Evolutionary conservation across 768 basidiomycete genomes (phyloP).

Genomic region (Lentinula boryana): DNA sequence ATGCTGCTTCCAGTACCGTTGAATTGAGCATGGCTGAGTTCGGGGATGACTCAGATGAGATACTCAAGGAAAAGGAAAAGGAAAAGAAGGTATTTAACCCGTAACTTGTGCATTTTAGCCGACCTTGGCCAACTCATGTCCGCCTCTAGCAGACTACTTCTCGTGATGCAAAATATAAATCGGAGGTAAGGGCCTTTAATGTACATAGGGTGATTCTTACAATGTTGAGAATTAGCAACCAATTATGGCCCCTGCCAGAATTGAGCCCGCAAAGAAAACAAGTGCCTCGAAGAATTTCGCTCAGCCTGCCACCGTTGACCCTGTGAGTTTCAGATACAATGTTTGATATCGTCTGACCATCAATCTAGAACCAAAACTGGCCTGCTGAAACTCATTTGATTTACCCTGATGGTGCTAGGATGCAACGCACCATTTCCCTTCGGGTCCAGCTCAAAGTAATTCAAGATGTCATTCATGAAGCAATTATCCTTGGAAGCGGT

Average conservation of each 20-base stretch:
- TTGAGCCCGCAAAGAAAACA: neutral
- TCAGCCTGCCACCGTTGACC: too few relatives aligned
- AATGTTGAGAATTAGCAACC: too few relatives aligned
- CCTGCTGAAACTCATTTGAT: neutral
- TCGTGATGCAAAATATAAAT: neutral
- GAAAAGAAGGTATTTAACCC: neutral
- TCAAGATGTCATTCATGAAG: neutral
- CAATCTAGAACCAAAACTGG: neutral
- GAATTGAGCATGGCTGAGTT: neutral
- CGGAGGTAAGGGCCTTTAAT: neutral
- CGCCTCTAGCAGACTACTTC: neutral
- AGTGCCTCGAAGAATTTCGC: too few relatives aligned
- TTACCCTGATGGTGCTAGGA: neutral
- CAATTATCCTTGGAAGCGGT: neutral
- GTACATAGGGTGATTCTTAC: too few relatives aligned
- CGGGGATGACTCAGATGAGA: too few relatives aligned
- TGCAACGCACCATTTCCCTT: neutral
- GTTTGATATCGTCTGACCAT: neutral
- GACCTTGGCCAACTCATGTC: too few relatives aligned
- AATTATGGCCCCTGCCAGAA: neutral
- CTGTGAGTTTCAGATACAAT: neutral
- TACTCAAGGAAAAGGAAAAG: neutral
- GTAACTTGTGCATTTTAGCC: too few relatives aligned
- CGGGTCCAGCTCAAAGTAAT: neutral
- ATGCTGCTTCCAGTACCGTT: neutral